Base-by-base conservation (phyloP, 805 yeast genomes). In the Metschnikowia bowlesiae region DNA sequence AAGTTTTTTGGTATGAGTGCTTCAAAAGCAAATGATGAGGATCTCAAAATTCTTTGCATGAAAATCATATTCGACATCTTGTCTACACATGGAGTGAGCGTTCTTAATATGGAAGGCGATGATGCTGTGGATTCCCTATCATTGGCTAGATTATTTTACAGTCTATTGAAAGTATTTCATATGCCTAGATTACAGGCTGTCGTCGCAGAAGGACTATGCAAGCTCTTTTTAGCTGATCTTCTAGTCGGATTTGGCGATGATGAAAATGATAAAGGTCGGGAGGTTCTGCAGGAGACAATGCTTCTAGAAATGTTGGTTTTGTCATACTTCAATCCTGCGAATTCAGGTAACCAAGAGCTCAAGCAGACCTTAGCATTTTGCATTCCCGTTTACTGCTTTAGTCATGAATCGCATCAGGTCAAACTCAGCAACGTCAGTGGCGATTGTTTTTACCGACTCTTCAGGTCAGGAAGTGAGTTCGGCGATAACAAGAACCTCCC, bases 171-270 rank as follows among this genome's bases (percentile, higher is more conserved):
- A 60, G 77, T 77, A 55, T 71, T 71, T 50, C 78, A 77, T 4
- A 70, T 79, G 56, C 87, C 87, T 1, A 79, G 77, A 29, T 75
- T 89, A 16, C 96, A 89, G 63, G 83, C 92, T 0, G 75, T 82
- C 1, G 86, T 92, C 8, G 96, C 92, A 0, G 96, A 89, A 61
- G 95, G 96, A 0, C 70, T 91, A 28, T 87, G 91, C 60, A 91
- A 92, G 68, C 70, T 92, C 46, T 82, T 84, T 58, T 72, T 94
- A 47, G 86, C 92, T 13, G 95, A 87, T 55, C 78, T 87, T 18
- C 75, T 90, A 49, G 78, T 74, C 6, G 90, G 86, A 60, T 58
- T 58, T 43, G 62, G 62, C 2, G 51, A 55, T 14, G 56, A 49
- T 10, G 55, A 52, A 11, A n/a, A 46, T 2, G 44, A 44, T 2